A percentile compares a stretch with the other conserved stretches of the same genome.
These are phyloP conservation scores for Adenanthera pavonina DNA, from an alignment of 306 rosid species.

Conservation along the genomic window DNA sequence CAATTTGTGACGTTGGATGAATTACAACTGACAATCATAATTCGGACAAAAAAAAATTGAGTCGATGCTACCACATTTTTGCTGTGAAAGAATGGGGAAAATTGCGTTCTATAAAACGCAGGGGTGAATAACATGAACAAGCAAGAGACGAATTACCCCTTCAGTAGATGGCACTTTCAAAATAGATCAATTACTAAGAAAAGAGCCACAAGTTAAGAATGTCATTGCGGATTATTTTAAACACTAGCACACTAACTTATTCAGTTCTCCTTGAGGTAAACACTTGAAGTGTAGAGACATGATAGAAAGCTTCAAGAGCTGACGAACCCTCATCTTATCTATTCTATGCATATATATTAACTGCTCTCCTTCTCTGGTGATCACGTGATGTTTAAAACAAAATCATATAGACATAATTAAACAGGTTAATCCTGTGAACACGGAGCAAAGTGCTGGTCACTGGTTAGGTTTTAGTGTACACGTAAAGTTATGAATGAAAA, in stretches of 20 bases:
- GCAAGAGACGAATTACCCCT: background rate
- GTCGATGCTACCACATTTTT: background rate
- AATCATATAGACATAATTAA: conserved; percentile 3
- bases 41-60: background rate
- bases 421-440: conserved; percentile 18
- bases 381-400: background rate
- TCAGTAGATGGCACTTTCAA: background rate
- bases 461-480: background rate
- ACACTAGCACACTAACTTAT: background rate
- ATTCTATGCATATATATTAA: background rate
- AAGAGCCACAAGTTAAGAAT: conserved; percentile 1
- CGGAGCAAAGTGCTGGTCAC: background rate
- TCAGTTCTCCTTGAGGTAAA: conserved; percentile 12
- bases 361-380: background rate
- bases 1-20: conserved; percentile 2
- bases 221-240: background rate
- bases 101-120: background rate
- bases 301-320: too few species aligned
- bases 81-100: background rate
- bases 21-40: background rate
- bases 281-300: too few species aligned
- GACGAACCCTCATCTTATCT: background rate
- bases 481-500: conserved; percentile 4
- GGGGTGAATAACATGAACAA: background rate
- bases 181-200: background rate